Percentiles rank a stretch among this genome's conserved stretches.
Evolutionary conservation across 164 flowering plant species (phyloP).

Genomic region (Liriodendron chinense): DNA sequence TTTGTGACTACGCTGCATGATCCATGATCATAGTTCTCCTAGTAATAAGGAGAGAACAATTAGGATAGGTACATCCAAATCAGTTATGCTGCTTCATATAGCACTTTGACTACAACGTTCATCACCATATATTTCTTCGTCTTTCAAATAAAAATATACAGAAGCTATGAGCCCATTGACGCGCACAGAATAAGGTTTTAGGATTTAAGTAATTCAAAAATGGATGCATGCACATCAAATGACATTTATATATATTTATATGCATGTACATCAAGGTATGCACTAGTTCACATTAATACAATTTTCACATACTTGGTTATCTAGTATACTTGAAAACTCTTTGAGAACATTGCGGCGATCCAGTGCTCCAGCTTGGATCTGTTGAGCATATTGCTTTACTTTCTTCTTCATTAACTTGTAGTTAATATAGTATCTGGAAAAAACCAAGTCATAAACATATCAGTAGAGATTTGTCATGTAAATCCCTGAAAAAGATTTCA

Average conservation of each 20-base stretch:
- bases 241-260: no score
- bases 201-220: not conserved
- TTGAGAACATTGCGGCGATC: slow-evolving; percentile 50
- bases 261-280: no score
- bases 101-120: not conserved
- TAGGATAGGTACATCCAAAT: no score
- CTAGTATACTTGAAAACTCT: slow-evolving; percentile 79
- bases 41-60: no score
- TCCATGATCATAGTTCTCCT: no score
- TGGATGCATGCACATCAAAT: not conserved
- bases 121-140: not conserved
- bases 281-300: not conserved
- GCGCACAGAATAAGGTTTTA: not conserved
- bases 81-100: not conserved
- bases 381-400: slow-evolving; percentile 65
- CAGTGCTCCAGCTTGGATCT: slow-evolving; percentile 48
- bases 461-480: no score
- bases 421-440: slow-evolving; percentile 64
- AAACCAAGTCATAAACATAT: slow-evolving; percentile 11
- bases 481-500: no score
- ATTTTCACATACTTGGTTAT: slow-evolving; percentile 50
- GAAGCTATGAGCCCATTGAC: not conserved
- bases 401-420: slow-evolving; percentile 87
- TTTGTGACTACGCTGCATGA: not conserved
- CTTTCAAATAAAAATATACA: not conserved